phyloP scores from a whole-genome alignment of 2,329 filamentous ascomycete genomes.

The Akanthomyces dipterigenus region DNA sequence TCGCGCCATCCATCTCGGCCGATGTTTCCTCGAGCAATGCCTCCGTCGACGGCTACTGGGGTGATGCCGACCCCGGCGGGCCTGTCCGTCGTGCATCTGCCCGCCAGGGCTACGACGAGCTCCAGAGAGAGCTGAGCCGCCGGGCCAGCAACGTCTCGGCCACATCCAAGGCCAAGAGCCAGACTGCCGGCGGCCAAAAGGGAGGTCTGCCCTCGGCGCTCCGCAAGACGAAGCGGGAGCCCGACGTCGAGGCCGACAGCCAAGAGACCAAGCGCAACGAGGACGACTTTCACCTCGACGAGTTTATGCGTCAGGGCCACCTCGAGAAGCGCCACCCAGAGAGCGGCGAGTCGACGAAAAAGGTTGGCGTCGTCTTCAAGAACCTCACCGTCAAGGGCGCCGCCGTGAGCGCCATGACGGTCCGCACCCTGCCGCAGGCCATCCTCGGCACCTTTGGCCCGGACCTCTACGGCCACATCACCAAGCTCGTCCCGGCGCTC shows the following conservation, averaged over 20 bases:
- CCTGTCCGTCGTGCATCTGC: slow-evolving; percentile 15
- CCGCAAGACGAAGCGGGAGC: not conserved
- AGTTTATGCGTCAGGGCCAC: slow-evolving; percentile 67
- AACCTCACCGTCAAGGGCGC: slow-evolving; percentile 68
- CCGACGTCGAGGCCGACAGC: slow-evolving; percentile 11
- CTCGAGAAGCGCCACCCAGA: slow-evolving; percentile 63
- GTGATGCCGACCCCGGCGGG: slow-evolving; percentile 18
- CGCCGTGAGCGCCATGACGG: slow-evolving; percentile 59
- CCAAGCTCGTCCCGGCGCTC: slow-evolving; percentile 10
- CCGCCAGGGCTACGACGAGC: slow-evolving; percentile 16
- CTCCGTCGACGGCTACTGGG: slow-evolving; percentile 20
- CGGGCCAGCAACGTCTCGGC: slow-evolving; percentile 12
- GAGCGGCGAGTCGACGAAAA: slow-evolving; percentile 60
- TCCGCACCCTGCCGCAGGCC: slow-evolving; percentile 66
- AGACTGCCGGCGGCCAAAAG: not conserved
- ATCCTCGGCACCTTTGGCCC: slow-evolving; percentile 74
- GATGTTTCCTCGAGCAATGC: slow-evolving; percentile 5
- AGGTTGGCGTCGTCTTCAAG: slow-evolving; percentile 71
- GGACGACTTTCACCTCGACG: slow-evolving; percentile 59
- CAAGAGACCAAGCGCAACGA: slow-evolving; percentile 31
- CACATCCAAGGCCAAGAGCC: slow-evolving; percentile 3
- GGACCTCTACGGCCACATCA: slow-evolving; percentile 55
- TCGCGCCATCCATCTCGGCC: not conserved
- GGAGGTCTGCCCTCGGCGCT: slow-evolving; percentile 1
- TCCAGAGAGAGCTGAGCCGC: slow-evolving; percentile 19